Base-by-base conservation (phyloP, 495 filamentous ascomycete genomes). In the Cercophora sp. region DNA sequence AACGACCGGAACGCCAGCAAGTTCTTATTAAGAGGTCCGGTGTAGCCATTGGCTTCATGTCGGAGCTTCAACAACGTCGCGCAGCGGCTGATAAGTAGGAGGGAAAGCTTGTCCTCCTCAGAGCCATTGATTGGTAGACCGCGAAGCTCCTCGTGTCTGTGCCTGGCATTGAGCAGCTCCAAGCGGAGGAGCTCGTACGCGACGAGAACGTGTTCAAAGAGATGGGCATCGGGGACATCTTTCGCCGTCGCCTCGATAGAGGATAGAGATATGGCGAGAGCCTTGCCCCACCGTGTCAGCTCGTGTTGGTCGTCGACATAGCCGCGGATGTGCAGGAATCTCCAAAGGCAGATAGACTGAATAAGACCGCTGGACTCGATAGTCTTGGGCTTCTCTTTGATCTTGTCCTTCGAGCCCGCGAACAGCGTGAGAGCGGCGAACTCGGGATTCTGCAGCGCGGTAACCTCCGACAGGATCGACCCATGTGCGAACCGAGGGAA, bases 11-110 rank as follows among this genome's bases (percentile, higher is more conserved):
- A 97, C 24, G 84, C 86, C 9, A 97, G 77, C 36, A 97, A 76
- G 59, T 93, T 88, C 62, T 91, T 84, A 74, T 88, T 96, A 1
- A 99, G 76, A 0, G 93, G 93, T 1, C 93, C 93, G 20, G 93
- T 96, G 69, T 96, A 99, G 20, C 94, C 91, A 59, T 91, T 91
- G 5, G 78, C 72, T 56, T 88, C 79, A 63, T 99, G 93, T 25
- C 83, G 81, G 20, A 99, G 73, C 57, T 86, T 87, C 40, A 85
- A 82, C 57, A 97, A 75, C 44, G 85, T 89, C 11, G 91, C 86
- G 50, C 93, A 85, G 34, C 91, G 85, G 51, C 88, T 89, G 54
- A 96, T 81, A 25, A 96, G 79, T 54, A 92, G 76, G 32, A 87
- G 82, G 68, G 85, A 84, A 8, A 72, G 69, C 63, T 85, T 86